A percentile compares a stretch with the other conserved stretches of the same genome.
phyloP scores from a whole-genome alignment of 306 rosid species.

The Vicia faba region DNA sequence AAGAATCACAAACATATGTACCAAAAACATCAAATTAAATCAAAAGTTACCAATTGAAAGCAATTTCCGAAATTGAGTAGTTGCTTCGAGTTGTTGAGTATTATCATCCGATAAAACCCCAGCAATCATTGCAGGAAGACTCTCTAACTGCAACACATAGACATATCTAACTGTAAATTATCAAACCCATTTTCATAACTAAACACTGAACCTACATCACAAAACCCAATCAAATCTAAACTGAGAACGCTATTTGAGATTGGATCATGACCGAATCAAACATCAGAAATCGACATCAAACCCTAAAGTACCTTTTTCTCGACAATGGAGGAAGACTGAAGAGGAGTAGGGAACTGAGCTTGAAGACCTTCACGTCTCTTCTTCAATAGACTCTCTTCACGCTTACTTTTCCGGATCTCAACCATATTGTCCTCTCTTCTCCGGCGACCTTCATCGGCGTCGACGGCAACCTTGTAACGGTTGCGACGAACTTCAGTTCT shows the following conservation, averaged over 20 bases:
- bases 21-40: neutral
- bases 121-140: slow-evolving; percentile 83
- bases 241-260: neutral
- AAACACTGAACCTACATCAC: neutral
- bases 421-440: slow-evolving; percentile 90
- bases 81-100: slow-evolving; percentile 73
- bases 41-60: slow-evolving; percentile 70
- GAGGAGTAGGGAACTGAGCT: slow-evolving; percentile 56
- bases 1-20: neutral
- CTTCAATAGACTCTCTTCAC: slow-evolving; percentile 87
- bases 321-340: slow-evolving; percentile 53
- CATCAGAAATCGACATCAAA: slow-evolving; percentile 13
- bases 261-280: slow-evolving; percentile 9
- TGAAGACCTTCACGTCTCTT: slow-evolving; percentile 92
- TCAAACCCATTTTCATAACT: slow-evolving; percentile 26
- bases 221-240: slow-evolving; percentile 1
- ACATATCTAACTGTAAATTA: neutral
- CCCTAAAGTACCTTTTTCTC: slow-evolving; percentile 66
- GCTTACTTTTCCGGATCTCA: slow-evolving; percentile 92
- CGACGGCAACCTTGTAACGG: slow-evolving; percentile 90
- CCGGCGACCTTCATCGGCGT: slow-evolving; percentile 92
- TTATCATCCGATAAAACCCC: slow-evolving; percentile 75
- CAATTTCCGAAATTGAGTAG: slow-evolving; percentile 83
- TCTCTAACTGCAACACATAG: slow-evolving; percentile 64
- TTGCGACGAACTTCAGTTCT: slow-evolving; percentile 92